A percentile compares a stretch with the other conserved stretches of the same genome.
Conservation (phyloP, 2,329 filamentous ascomycete species). For the Pseudogymnoascus sp. region DNA sequence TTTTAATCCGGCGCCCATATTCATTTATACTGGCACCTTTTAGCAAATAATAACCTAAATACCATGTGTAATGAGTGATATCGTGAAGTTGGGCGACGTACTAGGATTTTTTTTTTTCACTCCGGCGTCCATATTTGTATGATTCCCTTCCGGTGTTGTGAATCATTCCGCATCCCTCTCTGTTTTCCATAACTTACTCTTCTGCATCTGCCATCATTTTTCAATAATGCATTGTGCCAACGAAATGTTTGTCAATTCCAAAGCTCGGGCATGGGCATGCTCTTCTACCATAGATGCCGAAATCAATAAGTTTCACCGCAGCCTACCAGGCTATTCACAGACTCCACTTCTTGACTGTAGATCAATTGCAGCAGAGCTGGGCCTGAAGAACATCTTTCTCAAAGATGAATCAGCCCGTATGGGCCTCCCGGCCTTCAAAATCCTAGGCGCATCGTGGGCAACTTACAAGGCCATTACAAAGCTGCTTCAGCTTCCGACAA, state of each 20-base stretch:
- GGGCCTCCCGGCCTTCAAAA: conserved; percentile 69
- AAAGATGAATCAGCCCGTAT: conserved; percentile 67
- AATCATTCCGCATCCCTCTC: not conserved
- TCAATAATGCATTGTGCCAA: not conserved
- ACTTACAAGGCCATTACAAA: conserved; percentile 49
- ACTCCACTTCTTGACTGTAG: conserved; percentile 50
- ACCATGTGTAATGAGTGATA: not conserved
- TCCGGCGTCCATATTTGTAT: not conserved
- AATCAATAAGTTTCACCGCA: conserved; percentile 44
- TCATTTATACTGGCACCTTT: no score
- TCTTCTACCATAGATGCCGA: not conserved
- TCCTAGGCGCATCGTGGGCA: conserved; percentile 72
- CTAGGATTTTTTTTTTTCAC: not conserved
- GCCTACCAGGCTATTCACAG: conserved; percentile 47
- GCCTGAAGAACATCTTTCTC: conserved; percentile 50
- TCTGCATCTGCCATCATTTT: not conserved
- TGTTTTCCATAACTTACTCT: not conserved
- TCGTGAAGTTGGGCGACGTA: not conserved
- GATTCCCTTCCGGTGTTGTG: not conserved
- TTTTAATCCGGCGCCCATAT: no score
- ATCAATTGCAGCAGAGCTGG: conserved; percentile 48
- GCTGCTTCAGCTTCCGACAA: conserved; percentile 37
- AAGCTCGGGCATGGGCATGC: not conserved
- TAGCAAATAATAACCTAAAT: no score
- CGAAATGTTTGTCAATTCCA: not conserved